Evolutionary conservation across 345 rosid species (phyloP).

Genomic region (Populus pruinosa): DNA sequence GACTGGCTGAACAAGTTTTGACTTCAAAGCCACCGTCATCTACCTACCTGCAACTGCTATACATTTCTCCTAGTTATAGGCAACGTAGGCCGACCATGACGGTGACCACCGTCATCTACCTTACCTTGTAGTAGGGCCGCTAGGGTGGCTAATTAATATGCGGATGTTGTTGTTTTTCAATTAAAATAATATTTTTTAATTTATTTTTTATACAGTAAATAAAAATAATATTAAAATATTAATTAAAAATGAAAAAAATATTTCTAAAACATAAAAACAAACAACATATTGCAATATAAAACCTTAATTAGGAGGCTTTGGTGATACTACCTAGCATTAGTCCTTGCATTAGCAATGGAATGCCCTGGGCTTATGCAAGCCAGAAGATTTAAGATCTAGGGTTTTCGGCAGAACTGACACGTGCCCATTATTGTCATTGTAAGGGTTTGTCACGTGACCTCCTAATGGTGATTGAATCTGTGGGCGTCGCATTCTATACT

Average conservation of each 20-base stretch:
- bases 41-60: background rate
- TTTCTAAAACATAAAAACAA: too few relatives aligned
- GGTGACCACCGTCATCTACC: background rate
- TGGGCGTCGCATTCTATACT: background rate
- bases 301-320: background rate
- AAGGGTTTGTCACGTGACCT: slow-evolving; percentile 1
- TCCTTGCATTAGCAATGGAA: background rate
- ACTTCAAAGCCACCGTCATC: background rate
- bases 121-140: too few relatives aligned
- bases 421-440: background rate
- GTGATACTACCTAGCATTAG: background rate
- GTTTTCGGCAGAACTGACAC: background rate
- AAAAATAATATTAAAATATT: too few relatives aligned
- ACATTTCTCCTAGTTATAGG: background rate
- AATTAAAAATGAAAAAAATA: too few relatives aligned
- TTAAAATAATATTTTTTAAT: too few relatives aligned
- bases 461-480: background rate
- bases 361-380: background rate
- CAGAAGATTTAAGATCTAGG: background rate
- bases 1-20: background rate
- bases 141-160: too few relatives aligned
- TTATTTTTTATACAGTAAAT: too few relatives aligned
- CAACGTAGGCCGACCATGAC: background rate
- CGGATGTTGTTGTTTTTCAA: too few relatives aligned
- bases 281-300: too few relatives aligned